A percentile compares a stretch with the other conserved stretches of the same genome.
These are phyloP conservation scores for Yamadazyma diddensiae DNA, from an alignment of 1,139 yeast genomes.

Conservation along the genomic window DNA sequence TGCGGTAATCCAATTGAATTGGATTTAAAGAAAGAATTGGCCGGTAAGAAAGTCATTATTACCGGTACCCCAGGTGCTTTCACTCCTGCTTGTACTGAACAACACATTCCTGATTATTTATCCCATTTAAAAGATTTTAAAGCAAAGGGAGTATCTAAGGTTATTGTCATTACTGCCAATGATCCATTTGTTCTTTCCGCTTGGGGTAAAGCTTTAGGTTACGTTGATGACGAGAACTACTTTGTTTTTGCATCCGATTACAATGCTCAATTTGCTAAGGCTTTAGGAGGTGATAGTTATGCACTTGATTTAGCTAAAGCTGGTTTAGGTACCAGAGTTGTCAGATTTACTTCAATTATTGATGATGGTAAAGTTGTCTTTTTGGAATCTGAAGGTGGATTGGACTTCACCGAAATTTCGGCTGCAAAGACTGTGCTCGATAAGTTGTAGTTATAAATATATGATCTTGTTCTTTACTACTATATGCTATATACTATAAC, in stretches of 20 bases:
- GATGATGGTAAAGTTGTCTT: conserved; percentile 60
- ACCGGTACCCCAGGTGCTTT: conserved; percentile 91
- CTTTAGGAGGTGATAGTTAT: conserved; percentile 62
- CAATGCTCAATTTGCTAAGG: conserved; percentile 45
- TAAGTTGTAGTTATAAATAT: conserved; percentile 11
- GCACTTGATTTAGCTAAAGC: conserved; percentile 45
- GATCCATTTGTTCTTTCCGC: conserved; percentile 80
- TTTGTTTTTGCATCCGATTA: conserved; percentile 76
- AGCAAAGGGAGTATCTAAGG: conserved; percentile 67
- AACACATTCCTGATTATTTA: conserved; percentile 77
- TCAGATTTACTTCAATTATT: conserved; percentile 70
- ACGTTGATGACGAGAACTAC: conserved; percentile 42
- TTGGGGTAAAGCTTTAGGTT: conserved; percentile 74
- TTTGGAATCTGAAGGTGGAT: conserved; percentile 60
- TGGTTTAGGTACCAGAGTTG: conserved; percentile 66
- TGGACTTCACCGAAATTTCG: conserved; percentile 57
- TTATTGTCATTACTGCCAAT: conserved; percentile 73
- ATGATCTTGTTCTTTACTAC: too few species aligned
- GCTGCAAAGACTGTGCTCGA: conserved; percentile 55
- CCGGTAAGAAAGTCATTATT: conserved; percentile 58
- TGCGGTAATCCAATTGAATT: conserved; percentile 54
- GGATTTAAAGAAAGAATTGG: conserved; percentile 45
- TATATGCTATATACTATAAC: too few species aligned
- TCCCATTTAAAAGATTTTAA: conserved; percentile 49
- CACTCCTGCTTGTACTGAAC: conserved; percentile 83